These are phyloP conservation scores for Fusarium odoratissimum DNA, from an alignment of 2,329 filamentous ascomycete species.

Conservation along the genomic window DNA sequence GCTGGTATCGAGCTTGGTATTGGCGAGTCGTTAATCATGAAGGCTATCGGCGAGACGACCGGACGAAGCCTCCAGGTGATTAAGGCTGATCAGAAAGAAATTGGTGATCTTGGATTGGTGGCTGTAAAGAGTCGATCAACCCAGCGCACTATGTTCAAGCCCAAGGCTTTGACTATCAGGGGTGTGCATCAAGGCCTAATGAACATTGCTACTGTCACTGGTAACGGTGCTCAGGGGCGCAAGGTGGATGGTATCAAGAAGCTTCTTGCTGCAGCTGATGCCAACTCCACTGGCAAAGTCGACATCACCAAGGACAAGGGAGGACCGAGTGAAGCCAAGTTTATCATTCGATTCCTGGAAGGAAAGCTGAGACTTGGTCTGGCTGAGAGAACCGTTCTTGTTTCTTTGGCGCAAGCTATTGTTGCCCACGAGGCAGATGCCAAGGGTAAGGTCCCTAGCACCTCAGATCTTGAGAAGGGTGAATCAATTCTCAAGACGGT, in stretches of 20 bases:
- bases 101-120: slow-evolving; percentile 93
- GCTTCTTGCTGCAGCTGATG: slow-evolving; percentile 89
- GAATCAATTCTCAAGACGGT: slow-evolving; percentile 90
- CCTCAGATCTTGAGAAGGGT: slow-evolving; percentile 82
- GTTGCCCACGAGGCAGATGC: slow-evolving; percentile 83
- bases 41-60: slow-evolving; percentile 94
- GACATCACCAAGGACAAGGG: slow-evolving; percentile 95
- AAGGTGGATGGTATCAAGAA: slow-evolving; percentile 98
- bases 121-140: slow-evolving; percentile 95
- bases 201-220: slow-evolving; percentile 86
- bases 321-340: slow-evolving; percentile 94
- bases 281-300: slow-evolving; percentile 77
- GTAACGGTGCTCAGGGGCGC: slow-evolving; percentile 86
- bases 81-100: slow-evolving; percentile 95
- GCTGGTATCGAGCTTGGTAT: slow-evolving; percentile 98
- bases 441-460: slow-evolving; percentile 76
- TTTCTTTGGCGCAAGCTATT: slow-evolving; percentile 89
- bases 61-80: slow-evolving; percentile 89
- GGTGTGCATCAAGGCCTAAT: slow-evolving; percentile 91
- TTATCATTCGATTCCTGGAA: slow-evolving; percentile 90
- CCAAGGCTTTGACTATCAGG: slow-evolving; percentile 86
- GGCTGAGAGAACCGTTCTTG: slow-evolving; percentile 91
- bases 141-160: slow-evolving; percentile 98
- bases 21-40: slow-evolving; percentile 98
- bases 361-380: slow-evolving; percentile 92